Evolutionary conservation across 2,329 filamentous ascomycete species (phyloP), one percentile per base, ranked within the genome.

Genomic region (Zopfia rhizophila): DNA sequence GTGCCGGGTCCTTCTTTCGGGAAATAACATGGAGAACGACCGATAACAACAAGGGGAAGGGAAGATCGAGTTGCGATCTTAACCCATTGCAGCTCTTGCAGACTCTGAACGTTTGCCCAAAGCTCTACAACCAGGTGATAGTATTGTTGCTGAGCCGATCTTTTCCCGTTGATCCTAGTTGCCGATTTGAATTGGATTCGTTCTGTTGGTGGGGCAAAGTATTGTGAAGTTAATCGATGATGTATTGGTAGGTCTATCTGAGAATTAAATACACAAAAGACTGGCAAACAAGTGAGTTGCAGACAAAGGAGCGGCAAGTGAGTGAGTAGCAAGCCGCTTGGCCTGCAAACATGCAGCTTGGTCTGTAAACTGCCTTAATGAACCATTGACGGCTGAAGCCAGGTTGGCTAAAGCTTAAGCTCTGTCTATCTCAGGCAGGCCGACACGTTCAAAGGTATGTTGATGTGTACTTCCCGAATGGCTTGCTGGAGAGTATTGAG

Each of bases 181-280:
- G 92, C 91, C 55, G 90, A 90, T 70, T 96, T 95, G 81, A 96
- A 97, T 61, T 96, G 91, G 38, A 96, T 94, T 8, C 92, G 86
- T n/a, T n/a, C n/a, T n/a, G n/a, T n/a, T n/a, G n/a, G n/a, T n/a
- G n/a, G n/a, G n/a, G n/a, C n/a, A n/a, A n/a, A n/a, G n/a, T n/a
- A n/a, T n/a, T n/a, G n/a, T n/a, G n/a, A n/a, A n/a, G n/a, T n/a
- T n/a, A n/a, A n/a, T n/a, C n/a, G n/a, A n/a, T n/a, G n/a, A n/a
- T n/a, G n/a, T n/a, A n/a, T n/a, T n/a, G n/a, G n/a, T n/a, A n/a
- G n/a, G n/a, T n/a, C n/a, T n/a, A n/a, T n/a, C n/a, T n/a, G n/a
- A n/a, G n/a, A n/a, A n/a, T n/a, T n/a, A n/a, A n/a, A n/a, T n/a
- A n/a, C n/a, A n/a, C n/a, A n/a, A n/a, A n/a, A n/a, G n/a, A n/a